These are phyloP conservation scores for Zygosaccharomyces pseudobailii DNA, from an alignment of 1,139 yeast genomes.

Conservation along the genomic window DNA sequence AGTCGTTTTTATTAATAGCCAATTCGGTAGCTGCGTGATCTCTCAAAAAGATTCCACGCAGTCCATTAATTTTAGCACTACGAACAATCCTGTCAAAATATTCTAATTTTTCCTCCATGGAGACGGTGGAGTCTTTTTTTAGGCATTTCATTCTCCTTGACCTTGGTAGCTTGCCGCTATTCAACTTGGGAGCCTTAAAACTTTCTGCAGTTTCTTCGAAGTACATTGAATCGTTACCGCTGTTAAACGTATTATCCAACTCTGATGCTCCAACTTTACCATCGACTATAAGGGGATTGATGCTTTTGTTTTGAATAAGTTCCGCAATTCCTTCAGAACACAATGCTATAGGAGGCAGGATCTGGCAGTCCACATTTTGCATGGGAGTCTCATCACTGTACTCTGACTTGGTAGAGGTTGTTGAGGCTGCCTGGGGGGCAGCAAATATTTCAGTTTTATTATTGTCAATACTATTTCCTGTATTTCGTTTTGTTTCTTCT, in stretches of 20 bases:
- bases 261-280: too few species aligned
- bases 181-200: not conserved
- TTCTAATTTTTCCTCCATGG: constrained; percentile 8
- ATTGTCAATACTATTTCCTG: not conserved
- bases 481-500: not conserved
- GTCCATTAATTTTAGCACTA: constrained; percentile 7
- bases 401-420: not conserved
- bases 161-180: not conserved
- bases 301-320: not conserved
- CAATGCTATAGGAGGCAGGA: not conserved
- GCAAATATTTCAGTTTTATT: not conserved
- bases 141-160: constrained; percentile 11
- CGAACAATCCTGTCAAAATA: constrained; percentile 6
- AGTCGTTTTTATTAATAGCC: constrained; percentile 7
- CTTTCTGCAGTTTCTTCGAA: not conserved
- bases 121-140: constrained; percentile 11
- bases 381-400: not conserved
- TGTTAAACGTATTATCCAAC: not conserved
- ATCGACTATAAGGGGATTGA: not conserved
- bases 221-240: not conserved
- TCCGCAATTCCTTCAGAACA: not conserved
- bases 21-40: constrained; percentile 14
- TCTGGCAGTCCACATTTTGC: not conserved
- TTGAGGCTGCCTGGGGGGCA: not conserved
- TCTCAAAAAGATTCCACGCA: constrained; percentile 12